Evolutionary conservation across 2,329 filamentous ascomycete genomes (phyloP).

Genomic region (Acephala macrosclerotiorum): DNA sequence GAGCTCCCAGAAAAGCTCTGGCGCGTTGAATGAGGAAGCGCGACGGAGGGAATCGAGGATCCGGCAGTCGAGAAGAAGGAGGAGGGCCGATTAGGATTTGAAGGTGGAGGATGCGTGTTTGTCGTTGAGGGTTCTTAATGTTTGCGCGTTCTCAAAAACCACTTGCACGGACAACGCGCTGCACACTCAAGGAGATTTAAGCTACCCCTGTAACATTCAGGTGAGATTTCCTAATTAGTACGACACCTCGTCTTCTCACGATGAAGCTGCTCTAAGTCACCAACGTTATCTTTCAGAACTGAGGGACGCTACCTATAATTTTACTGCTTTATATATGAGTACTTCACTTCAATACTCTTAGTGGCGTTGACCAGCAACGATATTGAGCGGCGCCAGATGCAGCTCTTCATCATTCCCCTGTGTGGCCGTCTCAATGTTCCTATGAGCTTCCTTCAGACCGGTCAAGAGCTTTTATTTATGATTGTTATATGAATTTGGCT

Average conservation of each 20-base stretch:
- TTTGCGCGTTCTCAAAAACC: slow-evolving; percentile 19
- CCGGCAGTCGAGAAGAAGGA: neutral
- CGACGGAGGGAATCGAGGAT: neutral
- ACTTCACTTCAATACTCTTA: too few relatives aligned
- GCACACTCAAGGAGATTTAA: too few relatives aligned
- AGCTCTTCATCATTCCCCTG: too few relatives aligned
- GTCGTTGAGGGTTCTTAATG: slow-evolving; percentile 7
- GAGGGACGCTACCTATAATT: too few relatives aligned
- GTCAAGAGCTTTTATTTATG: too few relatives aligned
- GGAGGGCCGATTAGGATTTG: slow-evolving; percentile 1
- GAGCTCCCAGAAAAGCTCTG: slow-evolving; percentile 5
- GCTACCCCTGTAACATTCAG: slow-evolving; percentile 12
- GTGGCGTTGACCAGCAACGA: too few relatives aligned
- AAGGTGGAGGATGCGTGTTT: neutral
- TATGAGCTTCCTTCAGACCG: too few relatives aligned
- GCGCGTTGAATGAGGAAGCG: neutral
- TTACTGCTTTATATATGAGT: too few relatives aligned
- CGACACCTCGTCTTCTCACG: neutral
- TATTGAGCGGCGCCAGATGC: too few relatives aligned
- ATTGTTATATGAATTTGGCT: too few relatives aligned
- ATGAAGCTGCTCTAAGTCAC: neutral
- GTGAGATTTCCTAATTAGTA: slow-evolving; percentile 5
- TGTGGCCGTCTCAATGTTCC: too few relatives aligned
- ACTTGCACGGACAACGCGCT: slow-evolving; percentile 20
- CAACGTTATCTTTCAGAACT: too few relatives aligned